A percentile compares a stretch with the other conserved stretches of the same genome.
Evolutionary conservation across 2,329 filamentous ascomycete species (phyloP).

Genomic region (Ceratocystis smalleyi): DNA sequence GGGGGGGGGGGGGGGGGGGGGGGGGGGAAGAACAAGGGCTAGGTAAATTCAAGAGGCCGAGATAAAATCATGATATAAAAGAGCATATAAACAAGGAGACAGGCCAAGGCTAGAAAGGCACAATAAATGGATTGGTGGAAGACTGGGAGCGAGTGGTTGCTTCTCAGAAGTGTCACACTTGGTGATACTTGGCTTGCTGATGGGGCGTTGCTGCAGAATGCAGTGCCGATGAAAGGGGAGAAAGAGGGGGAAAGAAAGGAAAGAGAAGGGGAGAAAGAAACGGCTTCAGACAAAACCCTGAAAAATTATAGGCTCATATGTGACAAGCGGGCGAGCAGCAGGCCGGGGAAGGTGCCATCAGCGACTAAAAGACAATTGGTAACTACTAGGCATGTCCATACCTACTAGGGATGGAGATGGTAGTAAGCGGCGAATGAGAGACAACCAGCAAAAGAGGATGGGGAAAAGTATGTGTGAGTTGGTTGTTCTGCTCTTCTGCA

Average conservation of each 20-base stretch:
- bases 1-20: neutral
- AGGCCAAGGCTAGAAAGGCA: neutral
- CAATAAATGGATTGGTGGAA: no score
- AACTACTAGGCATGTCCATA: neutral
- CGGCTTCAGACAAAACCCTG: neutral
- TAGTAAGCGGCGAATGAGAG: neutral
- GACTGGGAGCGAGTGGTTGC: neutral
- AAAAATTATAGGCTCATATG: neutral
- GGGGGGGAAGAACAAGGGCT: neutral
- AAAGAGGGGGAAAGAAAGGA: neutral
- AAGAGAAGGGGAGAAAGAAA: neutral
- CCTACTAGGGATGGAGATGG: neutral
- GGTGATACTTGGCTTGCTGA: neutral
- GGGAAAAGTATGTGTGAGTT: neutral
- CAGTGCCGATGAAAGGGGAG: neutral
- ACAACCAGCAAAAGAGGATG: neutral
- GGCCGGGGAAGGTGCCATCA: neutral
- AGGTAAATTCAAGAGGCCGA: neutral
- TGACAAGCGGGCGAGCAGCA: neutral
- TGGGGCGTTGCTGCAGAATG: neutral
- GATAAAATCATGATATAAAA: neutral
- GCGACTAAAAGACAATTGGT: neutral
- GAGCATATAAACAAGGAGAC: neutral
- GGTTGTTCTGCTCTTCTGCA: neutral
- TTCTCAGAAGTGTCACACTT: neutral